Conservation (phyloP, 352 stramenopile species). For the Blastocystis sp. region DNA sequence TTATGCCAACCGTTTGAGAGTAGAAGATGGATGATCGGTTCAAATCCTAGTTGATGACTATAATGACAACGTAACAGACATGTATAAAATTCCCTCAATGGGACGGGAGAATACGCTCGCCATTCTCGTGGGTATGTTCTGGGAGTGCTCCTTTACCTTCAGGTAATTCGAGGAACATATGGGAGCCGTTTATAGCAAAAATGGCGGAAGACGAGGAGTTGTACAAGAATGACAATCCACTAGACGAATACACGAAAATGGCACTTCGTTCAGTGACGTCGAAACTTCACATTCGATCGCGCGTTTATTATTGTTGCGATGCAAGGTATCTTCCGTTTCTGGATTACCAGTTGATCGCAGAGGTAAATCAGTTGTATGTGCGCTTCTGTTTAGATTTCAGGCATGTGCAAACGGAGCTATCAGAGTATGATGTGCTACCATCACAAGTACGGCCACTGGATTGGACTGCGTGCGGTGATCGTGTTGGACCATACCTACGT, state of each 20-base stretch:
- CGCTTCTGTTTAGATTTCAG: slow-evolving; percentile 9
- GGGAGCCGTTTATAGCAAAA: slow-evolving; percentile 21
- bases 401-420: slow-evolving; percentile 41
- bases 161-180: slow-evolving; percentile 50
- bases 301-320: slow-evolving; percentile 12
- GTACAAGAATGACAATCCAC: slow-evolving; percentile 31
- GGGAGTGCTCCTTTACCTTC: background rate
- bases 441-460: slow-evolving; percentile 42
- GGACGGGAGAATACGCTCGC: slow-evolving; percentile 18
- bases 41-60: slow-evolving; percentile 42
- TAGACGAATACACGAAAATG: slow-evolving; percentile 40
- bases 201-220: slow-evolving; percentile 1
- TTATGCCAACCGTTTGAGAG: slow-evolving; percentile 33
- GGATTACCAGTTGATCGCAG: slow-evolving; percentile 42
- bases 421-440: slow-evolving; percentile 43
- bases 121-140: background rate
- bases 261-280: background rate
- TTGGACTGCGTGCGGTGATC: slow-evolving; percentile 42
- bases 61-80: slow-evolving; percentile 25
- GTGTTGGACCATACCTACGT: slow-evolving; percentile 31
- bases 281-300: slow-evolving; percentile 5
- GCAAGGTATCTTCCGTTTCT: slow-evolving; percentile 14
- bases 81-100: slow-evolving; percentile 48
- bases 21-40: background rate
- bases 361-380: background rate